phyloP scores from a whole-genome alignment of 2,329 filamentous ascomycete species.

The Verticillium klebahnii region DNA sequence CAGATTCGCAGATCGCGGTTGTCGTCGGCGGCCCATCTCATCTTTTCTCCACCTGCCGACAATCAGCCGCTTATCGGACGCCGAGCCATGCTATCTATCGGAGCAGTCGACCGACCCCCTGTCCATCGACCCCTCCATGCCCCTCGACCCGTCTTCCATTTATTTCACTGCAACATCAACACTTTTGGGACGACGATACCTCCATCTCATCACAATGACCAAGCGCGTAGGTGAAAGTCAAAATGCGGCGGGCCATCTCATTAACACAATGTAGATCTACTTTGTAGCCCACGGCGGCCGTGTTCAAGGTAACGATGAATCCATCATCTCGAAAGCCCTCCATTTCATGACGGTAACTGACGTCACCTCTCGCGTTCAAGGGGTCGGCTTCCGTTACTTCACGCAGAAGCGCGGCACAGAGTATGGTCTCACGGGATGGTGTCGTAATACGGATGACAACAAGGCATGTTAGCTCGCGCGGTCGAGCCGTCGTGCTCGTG shows the following conservation, averaged over 20 bases:
- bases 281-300: constrained; percentile 59
- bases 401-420: constrained; percentile 46
- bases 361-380: constrained; percentile 25
- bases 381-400: constrained; percentile 56
- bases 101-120: background rate
- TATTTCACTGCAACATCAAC: background rate
- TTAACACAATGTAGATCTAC: constrained; percentile 40
- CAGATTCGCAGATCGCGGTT: too few species aligned
- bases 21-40: background rate
- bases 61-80: background rate
- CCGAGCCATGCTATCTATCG: background rate
- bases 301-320: constrained; percentile 57
- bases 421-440: constrained; percentile 55
- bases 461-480: constrained; percentile 36
- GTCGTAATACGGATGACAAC: constrained; percentile 51
- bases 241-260: too few species aligned
- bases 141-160: background rate
- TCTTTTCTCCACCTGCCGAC: background rate
- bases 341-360: constrained; percentile 16
- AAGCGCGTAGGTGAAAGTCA: constrained; percentile 24
- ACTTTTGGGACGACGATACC: background rate
- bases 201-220: constrained; percentile 18
- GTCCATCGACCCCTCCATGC: background rate
- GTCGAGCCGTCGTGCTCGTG: background rate
- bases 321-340: background rate